A percentile compares a stretch with the other conserved stretches of the same genome.
These are phyloP conservation scores for Mangifera indica DNA, from an alignment of 345 rosid species.

Conservation along the genomic window DNA sequence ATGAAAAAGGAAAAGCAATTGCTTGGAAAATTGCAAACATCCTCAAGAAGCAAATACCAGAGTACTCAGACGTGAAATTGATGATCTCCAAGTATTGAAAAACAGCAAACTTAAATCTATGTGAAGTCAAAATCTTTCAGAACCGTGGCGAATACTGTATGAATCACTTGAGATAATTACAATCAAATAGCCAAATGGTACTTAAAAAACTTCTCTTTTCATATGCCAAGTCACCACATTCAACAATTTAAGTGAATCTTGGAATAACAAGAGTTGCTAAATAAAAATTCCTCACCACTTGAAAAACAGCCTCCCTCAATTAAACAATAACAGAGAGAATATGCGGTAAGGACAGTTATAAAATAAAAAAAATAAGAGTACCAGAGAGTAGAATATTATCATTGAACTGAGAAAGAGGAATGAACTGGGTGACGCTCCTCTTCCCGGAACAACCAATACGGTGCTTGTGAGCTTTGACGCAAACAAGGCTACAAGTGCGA, in stretches of 20 bases:
- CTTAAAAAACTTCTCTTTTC: too few species aligned
- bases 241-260: not conserved
- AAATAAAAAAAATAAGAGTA: conserved; percentile 19
- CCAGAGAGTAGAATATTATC: conserved; percentile 78
- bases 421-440: conserved; percentile 45
- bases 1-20: too few species aligned
- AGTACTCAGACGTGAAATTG: not conserved
- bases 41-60: not conserved
- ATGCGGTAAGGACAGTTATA: not conserved
- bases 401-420: conserved; percentile 66
- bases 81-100: not conserved
- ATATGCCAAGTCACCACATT: not conserved
- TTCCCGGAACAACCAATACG: conserved; percentile 78
- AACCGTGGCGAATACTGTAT: not conserved
- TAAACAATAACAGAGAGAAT: not conserved
- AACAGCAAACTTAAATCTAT: not conserved
- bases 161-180: not conserved
- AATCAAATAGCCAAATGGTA: not conserved
- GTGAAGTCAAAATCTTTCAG: not conserved
- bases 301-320: not conserved
- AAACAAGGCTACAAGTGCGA: conserved; percentile 73
- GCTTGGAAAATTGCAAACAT: too few species aligned
- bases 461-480: conserved; percentile 80
- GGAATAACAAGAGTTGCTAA: not conserved
- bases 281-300: not conserved